phyloP scores from a whole-genome alignment of 495 filamentous ascomycete genomes.

The Rostrohypoxylon terebratum region DNA sequence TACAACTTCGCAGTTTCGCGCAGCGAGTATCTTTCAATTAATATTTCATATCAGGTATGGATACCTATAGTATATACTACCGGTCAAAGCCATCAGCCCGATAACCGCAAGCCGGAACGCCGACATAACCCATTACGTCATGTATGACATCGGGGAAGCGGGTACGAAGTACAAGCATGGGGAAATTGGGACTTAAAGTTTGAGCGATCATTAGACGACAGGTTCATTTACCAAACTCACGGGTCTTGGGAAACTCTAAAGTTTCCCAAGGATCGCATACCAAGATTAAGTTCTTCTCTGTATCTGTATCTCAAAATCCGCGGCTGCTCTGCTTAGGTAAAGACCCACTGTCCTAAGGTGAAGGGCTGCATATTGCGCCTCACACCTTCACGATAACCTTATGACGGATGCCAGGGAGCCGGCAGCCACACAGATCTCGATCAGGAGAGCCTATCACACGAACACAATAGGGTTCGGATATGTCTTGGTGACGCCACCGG shows the following conservation, averaged over 20 bases:
- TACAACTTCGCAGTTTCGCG: neutral
- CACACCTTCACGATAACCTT: neutral
- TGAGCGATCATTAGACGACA: neutral
- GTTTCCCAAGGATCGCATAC: neutral
- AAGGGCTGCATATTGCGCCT: slow-evolving; percentile 3
- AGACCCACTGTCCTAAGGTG: neutral
- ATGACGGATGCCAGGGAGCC: neutral
- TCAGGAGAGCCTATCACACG: slow-evolving; percentile 21
- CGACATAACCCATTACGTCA: slow-evolving; percentile 23
- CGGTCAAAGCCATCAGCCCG: neutral
- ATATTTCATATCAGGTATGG: too few species aligned
- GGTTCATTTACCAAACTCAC: slow-evolving; percentile 6
- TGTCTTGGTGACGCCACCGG: slow-evolving; percentile 42
- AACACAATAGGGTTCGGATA: slow-evolving; percentile 33
- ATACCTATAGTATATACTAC: too few species aligned
- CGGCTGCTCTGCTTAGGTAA: neutral
- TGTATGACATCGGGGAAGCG: neutral
- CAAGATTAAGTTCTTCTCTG: neutral
- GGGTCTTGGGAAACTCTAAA: neutral
- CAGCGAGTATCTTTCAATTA: neutral
- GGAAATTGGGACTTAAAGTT: slow-evolving; percentile 2
- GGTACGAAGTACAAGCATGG: neutral
- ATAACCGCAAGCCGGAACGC: neutral
- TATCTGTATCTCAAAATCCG: neutral
- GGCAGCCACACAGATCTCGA: slow-evolving; percentile 34